A percentile compares a stretch with the other conserved stretches of the same genome.
These are phyloP conservation scores for Phylloporus sp. DNA, from an alignment of 768 basidiomycete genomes.

Conservation along the genomic window DNA sequence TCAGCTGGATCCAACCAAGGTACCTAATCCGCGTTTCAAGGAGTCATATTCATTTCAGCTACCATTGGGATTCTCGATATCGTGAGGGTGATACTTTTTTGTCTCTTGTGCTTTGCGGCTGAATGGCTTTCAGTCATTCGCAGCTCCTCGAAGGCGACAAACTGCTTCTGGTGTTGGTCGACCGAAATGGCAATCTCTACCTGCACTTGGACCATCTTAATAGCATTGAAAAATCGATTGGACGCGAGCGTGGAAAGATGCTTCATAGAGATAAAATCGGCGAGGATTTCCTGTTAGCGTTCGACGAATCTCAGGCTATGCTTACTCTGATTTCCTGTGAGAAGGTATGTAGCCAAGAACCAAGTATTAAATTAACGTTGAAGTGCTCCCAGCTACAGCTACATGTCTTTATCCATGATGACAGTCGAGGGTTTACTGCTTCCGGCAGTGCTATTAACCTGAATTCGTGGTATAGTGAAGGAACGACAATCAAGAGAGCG, in stretches of 20 bases:
- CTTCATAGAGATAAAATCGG: slow-evolving; percentile 47
- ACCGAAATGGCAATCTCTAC: slow-evolving; percentile 28
- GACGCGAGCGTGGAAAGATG: slow-evolving; percentile 27
- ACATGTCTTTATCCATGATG: slow-evolving; percentile 49
- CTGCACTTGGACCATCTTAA: slow-evolving; percentile 37
- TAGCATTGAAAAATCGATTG: slow-evolving; percentile 34
- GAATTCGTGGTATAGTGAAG: slow-evolving; percentile 42
- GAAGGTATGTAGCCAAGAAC: slow-evolving; percentile 32
- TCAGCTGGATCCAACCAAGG: slow-evolving; percentile 19
- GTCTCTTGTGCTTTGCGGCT: neutral
- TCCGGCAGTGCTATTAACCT: slow-evolving; percentile 44
- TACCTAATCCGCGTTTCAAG: slow-evolving; percentile 25
- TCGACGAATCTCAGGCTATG: slow-evolving; percentile 49
- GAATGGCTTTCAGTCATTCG: slow-evolving; percentile 22
- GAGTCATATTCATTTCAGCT: slow-evolving; percentile 24
- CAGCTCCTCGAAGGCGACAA: slow-evolving; percentile 41
- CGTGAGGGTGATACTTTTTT: slow-evolving; percentile 9
- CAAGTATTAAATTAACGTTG: neutral
- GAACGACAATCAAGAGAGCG: slow-evolving; percentile 33
- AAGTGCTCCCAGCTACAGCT: slow-evolving; percentile 32
- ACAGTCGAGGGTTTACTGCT: slow-evolving; percentile 39
- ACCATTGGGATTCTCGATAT: slow-evolving; percentile 21
- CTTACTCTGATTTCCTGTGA: slow-evolving; percentile 42
- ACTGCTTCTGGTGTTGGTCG: slow-evolving; percentile 39
- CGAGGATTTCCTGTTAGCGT: slow-evolving; percentile 42